Evolutionary conservation across 768 basidiomycete genomes (phyloP).

Genomic region (Auricularia auricula-judae): DNA sequence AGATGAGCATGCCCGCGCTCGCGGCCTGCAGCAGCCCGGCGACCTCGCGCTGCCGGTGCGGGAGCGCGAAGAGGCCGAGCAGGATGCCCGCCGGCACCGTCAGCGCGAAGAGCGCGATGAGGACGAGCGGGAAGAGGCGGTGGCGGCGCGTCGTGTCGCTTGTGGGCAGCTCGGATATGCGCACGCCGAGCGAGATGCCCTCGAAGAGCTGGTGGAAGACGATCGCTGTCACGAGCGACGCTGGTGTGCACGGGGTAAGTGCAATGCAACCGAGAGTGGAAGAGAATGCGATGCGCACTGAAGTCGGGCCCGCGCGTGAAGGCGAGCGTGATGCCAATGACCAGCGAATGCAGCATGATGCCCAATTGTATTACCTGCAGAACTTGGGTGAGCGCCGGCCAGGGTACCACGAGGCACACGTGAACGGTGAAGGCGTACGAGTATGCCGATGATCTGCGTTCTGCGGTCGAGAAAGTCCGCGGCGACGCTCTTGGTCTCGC

Average conservation of each 20-base stretch:
- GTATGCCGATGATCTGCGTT: slow-evolving; percentile 56
- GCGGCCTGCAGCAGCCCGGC: slow-evolving; percentile 71
- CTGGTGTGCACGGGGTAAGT: no score
- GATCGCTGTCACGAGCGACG: slow-evolving; percentile 62
- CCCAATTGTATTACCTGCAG: slow-evolving; percentile 66
- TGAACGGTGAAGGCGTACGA: slow-evolving; percentile 28
- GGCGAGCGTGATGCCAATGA: slow-evolving; percentile 69
- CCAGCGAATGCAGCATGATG: slow-evolving; percentile 76
- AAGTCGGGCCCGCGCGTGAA: slow-evolving; percentile 62
- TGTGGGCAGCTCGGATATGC: slow-evolving; percentile 55
- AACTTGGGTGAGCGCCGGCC: no score
- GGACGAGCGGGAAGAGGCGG: slow-evolving; percentile 11
- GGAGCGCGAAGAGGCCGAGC: slow-evolving; percentile 42
- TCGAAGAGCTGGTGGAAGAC: slow-evolving; percentile 80
- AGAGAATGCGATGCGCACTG: no score
- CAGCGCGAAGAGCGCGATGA: slow-evolving; percentile 30
- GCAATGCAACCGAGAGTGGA: no score
- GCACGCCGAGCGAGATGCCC: slow-evolving; percentile 71
- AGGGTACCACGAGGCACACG: no score
- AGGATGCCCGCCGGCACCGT: slow-evolving; percentile 65
- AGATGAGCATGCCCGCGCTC: slow-evolving; percentile 75
- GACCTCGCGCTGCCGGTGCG: slow-evolving; percentile 22
- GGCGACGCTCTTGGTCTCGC: no score
- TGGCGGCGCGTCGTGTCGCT: not conserved
- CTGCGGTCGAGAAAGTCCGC: not conserved